phyloP scores from a whole-genome alignment of 164 flowering plant species.

The Macadamia integrifolia region DNA sequence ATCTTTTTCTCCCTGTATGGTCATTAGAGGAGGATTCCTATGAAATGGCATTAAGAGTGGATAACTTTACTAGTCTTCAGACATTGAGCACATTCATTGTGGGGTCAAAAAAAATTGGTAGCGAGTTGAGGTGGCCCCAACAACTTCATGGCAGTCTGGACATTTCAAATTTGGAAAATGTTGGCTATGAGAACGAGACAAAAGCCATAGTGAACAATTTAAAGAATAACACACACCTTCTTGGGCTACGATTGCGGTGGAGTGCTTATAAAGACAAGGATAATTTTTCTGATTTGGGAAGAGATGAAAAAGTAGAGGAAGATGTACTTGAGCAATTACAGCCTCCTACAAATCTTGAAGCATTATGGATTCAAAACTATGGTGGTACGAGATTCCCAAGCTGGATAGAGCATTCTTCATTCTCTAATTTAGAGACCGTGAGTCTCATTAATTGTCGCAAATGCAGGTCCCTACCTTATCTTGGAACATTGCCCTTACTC shows the following conservation, averaged over 20 bases:
- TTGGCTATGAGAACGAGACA: conserved; percentile 3
- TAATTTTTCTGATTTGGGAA: not conserved
- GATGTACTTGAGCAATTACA: conserved; percentile 18
- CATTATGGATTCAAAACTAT: too few species aligned
- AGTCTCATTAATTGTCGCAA: too few species aligned
- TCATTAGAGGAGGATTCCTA: not conserved
- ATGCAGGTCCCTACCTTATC: too few species aligned
- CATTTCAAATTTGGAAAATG: conserved; percentile 17
- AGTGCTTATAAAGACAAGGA: not conserved
- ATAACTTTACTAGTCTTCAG: conserved; percentile 14
- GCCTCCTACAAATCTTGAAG: conserved; percentile 14
- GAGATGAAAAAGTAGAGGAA: too few species aligned
- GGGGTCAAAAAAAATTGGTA: conserved; percentile 2
- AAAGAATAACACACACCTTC: conserved; percentile 12
- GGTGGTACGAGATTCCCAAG: too few species aligned
- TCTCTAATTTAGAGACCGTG: too few species aligned
- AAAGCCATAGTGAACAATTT: conserved; percentile 8
- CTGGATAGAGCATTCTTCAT: too few species aligned
- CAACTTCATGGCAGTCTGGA: conserved; percentile 14
- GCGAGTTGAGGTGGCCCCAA: conserved; percentile 11
- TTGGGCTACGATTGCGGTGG: conserved; percentile 9
- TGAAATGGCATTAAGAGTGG: conserved; percentile 16
- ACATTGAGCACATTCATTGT: conserved; percentile 13
- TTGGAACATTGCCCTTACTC: conserved; percentile 7
- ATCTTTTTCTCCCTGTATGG: conserved; percentile 1